phyloP scores from a whole-genome alignment of 345 rosid genomes.

The Combretum micranthum region DNA sequence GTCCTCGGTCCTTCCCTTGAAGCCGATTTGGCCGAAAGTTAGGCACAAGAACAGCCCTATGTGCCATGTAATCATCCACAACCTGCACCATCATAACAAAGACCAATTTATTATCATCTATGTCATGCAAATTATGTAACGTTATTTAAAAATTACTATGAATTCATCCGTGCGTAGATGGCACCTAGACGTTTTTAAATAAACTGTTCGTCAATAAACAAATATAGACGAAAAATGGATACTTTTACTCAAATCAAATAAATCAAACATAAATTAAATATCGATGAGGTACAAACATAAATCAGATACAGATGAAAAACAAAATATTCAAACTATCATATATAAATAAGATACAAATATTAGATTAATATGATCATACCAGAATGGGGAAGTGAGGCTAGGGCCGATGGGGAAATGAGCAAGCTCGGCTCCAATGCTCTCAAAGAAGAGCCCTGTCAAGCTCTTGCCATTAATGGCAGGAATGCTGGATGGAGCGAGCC shows the following conservation, averaged over 20 bases:
- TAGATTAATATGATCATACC: conserved; percentile 33
- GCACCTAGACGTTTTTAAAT: too few species aligned
- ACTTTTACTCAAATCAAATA: too few species aligned
- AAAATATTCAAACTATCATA: too few species aligned
- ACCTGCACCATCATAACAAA: conserved; percentile 40
- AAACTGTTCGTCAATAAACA: too few species aligned
- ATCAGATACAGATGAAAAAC: too few species aligned
- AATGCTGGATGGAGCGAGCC: conserved; percentile 88
- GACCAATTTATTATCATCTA: too few species aligned
- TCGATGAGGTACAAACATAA: too few species aligned
- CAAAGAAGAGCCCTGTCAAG: conserved; percentile 84
- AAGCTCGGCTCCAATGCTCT: conserved; percentile 87
- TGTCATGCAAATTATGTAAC: background rate
- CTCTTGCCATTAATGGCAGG: conserved; percentile 86
- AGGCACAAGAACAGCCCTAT: conserved; percentile 74
- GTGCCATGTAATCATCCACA: conserved; percentile 88
- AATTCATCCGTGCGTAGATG: too few species aligned
- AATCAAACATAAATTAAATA: too few species aligned
- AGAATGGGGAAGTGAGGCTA: conserved; percentile 52
- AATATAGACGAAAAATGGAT: too few species aligned
- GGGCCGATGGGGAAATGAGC: conserved; percentile 95
- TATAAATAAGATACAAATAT: too few species aligned
- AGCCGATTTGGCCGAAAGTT: conserved; percentile 95
- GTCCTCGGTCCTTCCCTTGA: conserved; percentile 85
- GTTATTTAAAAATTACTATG: background rate